These are phyloP conservation scores for Kazachstania taianensis DNA, from an alignment of 805 yeast genomes.

Conservation along the genomic window DNA sequence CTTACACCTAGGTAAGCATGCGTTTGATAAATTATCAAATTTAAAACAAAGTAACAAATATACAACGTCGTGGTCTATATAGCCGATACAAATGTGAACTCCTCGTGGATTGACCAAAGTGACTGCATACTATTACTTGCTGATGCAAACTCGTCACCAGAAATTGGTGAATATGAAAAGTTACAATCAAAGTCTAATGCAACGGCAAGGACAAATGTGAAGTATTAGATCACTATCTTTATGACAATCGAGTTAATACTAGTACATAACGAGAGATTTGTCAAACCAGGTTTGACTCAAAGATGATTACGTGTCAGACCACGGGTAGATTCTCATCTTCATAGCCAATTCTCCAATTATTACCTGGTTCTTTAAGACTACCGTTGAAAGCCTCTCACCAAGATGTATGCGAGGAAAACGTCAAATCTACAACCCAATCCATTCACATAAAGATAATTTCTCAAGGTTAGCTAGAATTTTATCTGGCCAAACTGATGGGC, in stretches of 20 bases:
- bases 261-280: constrained; percentile 73
- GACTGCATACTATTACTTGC: constrained; percentile 88
- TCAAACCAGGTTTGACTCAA: constrained; percentile 75
- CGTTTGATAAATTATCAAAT: constrained; percentile 80
- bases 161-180: constrained; percentile 78
- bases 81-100: constrained; percentile 72
- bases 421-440: constrained; percentile 24
- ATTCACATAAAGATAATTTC: constrained; percentile 74
- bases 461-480: constrained; percentile 78
- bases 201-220: constrained; percentile 82
- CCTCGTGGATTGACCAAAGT: constrained; percentile 91
- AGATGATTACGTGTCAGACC: constrained; percentile 75
- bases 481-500: constrained; percentile 88
- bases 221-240: too few species aligned
- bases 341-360: constrained; percentile 50
- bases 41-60: constrained; percentile 75
- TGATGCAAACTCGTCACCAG: constrained; percentile 64
- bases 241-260: constrained; percentile 81
- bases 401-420: constrained; percentile 22
- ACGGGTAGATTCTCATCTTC: constrained; percentile 93
- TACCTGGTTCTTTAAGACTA: constrained; percentile 29
- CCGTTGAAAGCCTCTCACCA: constrained; percentile 30
- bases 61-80: constrained; percentile 83
- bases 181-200: constrained; percentile 65
- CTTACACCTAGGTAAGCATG: constrained; percentile 77